Conservation (phyloP, 805 yeast genomes). For the Wickerhamiella siamensis region DNA sequence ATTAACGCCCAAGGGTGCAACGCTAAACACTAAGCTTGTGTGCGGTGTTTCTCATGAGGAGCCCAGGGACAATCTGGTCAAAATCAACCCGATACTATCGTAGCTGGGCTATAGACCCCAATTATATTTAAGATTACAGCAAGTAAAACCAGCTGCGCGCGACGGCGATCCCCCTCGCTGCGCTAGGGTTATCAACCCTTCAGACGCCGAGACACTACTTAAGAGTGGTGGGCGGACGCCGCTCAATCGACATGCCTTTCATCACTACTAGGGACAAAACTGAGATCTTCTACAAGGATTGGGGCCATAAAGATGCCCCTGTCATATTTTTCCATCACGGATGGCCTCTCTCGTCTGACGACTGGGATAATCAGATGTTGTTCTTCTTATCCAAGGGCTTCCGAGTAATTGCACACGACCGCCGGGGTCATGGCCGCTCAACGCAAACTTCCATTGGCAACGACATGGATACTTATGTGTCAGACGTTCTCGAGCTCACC, state of each 20-base stretch:
- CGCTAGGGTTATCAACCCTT: too few relatives aligned
- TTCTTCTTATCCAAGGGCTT: constrained; percentile 5
- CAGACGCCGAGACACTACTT: too few relatives aligned
- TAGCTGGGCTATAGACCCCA: too few relatives aligned
- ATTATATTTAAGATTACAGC: too few relatives aligned
- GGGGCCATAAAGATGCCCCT: constrained; percentile 3
- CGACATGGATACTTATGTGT: constrained; percentile 7
- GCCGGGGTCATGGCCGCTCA: constrained; percentile 7
- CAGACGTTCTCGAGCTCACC: constrained; percentile 2
- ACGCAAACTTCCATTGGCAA: constrained; percentile 3
- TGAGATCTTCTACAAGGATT: constrained; percentile 6
- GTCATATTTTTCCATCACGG: constrained; percentile 6
- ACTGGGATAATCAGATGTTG: constrained; percentile 7
- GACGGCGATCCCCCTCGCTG: too few relatives aligned
- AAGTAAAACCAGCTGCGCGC: too few relatives aligned
- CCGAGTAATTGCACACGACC: constrained; percentile 6
- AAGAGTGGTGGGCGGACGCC: too few relatives aligned
- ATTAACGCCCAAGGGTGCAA: too few relatives aligned
- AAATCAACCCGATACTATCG: too few relatives aligned
- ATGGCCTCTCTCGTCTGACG: constrained; percentile 5
- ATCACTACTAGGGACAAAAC: constrained; percentile 1
- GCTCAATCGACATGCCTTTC: constrained; percentile 3
- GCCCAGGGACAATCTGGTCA: too few relatives aligned
- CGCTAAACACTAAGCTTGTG: too few relatives aligned
- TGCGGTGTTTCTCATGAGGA: too few relatives aligned